Base-by-base conservation (phyloP, 1,139 yeast species). In the Sugiyamaella castrensis region DNA sequence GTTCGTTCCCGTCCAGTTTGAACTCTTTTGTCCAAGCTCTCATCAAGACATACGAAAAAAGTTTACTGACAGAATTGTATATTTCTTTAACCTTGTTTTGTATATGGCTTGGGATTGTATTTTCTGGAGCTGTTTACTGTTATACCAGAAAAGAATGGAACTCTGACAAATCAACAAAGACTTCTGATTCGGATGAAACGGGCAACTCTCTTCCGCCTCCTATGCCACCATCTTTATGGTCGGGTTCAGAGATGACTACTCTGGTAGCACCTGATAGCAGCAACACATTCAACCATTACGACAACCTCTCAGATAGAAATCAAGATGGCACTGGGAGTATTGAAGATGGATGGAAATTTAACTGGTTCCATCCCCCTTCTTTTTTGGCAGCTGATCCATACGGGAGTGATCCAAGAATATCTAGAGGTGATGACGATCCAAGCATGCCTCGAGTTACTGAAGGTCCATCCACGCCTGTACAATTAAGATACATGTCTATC, bases 51-150 rank as follows among this genome's bases (percentile, higher is more conserved):
- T 60, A 59, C 48, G 54, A 55, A 33, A 47, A 52, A 34, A 40
- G 56, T 11, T 43, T 62, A 3, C 47, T 39, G 12, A 43, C 56
- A 12, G 64, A 62, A 50, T 53, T 61, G n/a, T 53, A 52, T 45
- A 52, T 61, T n/a, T 53, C 64, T 2, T 15, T 48, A 28, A 56
- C 48, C 1, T 40, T 62, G 10, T 33, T 61, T 5, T 45, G 51
- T 3, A 37, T 55, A 24, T 62, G 66, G 66, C n/a, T 60, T 12
- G 10, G 54, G 26, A 51, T 60, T 4, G 62, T 61, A 2, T 9
- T 57, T 6, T 27, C 33, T n/a, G 62, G 61, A 2, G 42, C 53
- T 13, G 9, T 57, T 6, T 57, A 59, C 48, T 60, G 64, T 36
- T 39, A 41, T 26, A 8, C 35, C 29, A 39, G n/a, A 4, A 16